A percentile compares a stretch with the other conserved stretches of the same genome.
phyloP scores from a whole-genome alignment of 768 basidiomycete species.

The Suillus subaureus region DNA sequence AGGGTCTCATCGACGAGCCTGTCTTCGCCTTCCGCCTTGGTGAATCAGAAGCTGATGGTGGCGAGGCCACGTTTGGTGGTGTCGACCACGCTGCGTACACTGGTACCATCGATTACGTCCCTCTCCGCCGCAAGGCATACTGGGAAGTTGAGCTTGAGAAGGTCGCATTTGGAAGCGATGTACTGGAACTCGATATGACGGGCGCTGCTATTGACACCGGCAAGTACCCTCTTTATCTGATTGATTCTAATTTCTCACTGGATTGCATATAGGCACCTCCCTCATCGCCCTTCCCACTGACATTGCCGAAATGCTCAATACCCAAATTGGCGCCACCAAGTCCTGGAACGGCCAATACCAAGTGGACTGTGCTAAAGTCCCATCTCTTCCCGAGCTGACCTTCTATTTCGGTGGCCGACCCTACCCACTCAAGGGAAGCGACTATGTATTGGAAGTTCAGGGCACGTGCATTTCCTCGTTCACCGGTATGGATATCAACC shows the following conservation, averaged over 20 bases:
- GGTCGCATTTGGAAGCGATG: constrained; percentile 83
- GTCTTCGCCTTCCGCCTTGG: constrained; percentile 97
- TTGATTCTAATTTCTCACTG: constrained; percentile 10
- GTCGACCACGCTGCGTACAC: constrained; percentile 76
- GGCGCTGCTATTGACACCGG: constrained; percentile 93
- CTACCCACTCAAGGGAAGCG: constrained; percentile 77
- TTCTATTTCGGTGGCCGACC: constrained; percentile 82
- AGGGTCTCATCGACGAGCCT: constrained; percentile 77
- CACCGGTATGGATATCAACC: constrained; percentile 86
- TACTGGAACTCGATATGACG: constrained; percentile 88
- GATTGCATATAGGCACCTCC: constrained; percentile 67
- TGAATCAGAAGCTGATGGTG: constrained; percentile 82
- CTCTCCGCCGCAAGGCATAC: constrained; percentile 93
- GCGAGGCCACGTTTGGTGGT: constrained; percentile 91
- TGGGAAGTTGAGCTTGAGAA: constrained; percentile 97
- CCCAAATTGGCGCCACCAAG: constrained; percentile 91
- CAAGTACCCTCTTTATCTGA: constrained; percentile 29
- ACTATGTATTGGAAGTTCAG: constrained; percentile 90
- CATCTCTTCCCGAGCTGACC: constrained; percentile 79
- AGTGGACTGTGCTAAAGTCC: constrained; percentile 84
- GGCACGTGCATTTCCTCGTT: constrained; percentile 95
- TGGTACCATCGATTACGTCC: constrained; percentile 84
- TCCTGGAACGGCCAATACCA: constrained; percentile 97
- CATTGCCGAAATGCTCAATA: constrained; percentile 96
- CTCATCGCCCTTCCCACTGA: constrained; percentile 93